Conservation (phyloP, 331 rosid genomes). For the Cucumis variabilis region DNA sequence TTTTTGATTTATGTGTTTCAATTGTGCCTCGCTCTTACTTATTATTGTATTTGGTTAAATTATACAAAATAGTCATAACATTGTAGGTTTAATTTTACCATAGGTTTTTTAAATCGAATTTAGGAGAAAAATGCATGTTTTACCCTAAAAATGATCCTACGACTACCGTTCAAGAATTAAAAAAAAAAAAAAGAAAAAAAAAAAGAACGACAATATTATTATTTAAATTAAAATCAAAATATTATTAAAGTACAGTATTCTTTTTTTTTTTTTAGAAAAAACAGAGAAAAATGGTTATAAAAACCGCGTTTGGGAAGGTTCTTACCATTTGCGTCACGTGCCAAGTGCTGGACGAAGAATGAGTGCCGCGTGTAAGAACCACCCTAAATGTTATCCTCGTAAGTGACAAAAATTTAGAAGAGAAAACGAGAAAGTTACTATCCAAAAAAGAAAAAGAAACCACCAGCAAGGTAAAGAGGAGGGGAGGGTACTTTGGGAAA, state of each 20-base stretch:
- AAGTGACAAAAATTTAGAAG: not conserved
- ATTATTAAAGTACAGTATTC: not conserved
- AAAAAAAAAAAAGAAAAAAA: too few species aligned
- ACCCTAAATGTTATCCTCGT: not conserved
- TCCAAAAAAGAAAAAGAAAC: not conserved
- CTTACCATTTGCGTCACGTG: not conserved
- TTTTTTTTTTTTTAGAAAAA: too few species aligned
- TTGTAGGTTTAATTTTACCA: too few species aligned
- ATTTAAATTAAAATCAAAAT: not conserved
- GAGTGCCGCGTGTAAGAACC: conserved; percentile 34
- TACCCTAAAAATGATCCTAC: too few species aligned
- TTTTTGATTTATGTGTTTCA: too few species aligned
- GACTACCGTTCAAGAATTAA: too few species aligned
- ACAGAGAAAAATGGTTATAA: too few species aligned
- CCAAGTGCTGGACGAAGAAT: conserved; percentile 10
- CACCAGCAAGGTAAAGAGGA: not conserved
- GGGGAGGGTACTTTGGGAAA: conserved; percentile 36
- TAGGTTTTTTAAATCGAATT: too few species aligned
- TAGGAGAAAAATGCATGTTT: not conserved
- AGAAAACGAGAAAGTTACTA: not conserved
- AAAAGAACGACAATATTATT: not conserved
- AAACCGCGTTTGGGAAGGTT: not conserved
- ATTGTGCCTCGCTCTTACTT: too few species aligned
- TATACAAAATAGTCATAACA: too few species aligned
- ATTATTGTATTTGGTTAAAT: too few species aligned